Conservation (phyloP, 192 early-diverging fungal species). For the Chytriomyces confervae region DNA sequence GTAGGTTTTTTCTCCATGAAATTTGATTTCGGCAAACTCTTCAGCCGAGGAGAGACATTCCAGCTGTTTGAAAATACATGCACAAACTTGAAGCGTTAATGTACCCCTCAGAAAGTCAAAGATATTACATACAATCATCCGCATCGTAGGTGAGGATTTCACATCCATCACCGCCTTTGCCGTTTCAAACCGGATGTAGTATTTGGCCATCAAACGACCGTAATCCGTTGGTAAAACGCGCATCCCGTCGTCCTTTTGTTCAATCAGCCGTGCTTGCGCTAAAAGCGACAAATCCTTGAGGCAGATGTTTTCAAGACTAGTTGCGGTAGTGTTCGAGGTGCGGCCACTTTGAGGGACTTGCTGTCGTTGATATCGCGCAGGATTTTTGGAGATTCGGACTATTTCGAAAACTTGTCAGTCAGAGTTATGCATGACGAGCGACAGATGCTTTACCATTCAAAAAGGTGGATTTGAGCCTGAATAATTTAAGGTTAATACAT, state of each 20-base stretch:
- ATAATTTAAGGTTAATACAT: conserved; percentile 29
- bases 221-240: conserved; percentile 50
- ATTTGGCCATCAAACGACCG: conserved; percentile 54
- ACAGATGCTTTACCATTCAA: conserved; percentile 47
- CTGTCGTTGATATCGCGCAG: conserved; percentile 44
- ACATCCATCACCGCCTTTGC: conserved; percentile 25
- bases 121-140: conserved; percentile 15
- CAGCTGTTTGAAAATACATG: conserved; percentile 34
- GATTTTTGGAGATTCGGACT: conserved; percentile 62
- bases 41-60: conserved; percentile 49
- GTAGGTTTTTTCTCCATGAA: conserved; percentile 48
- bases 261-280: conserved; percentile 28
- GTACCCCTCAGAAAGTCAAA: conserved; percentile 14
- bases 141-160: conserved; percentile 2
- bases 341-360: conserved; percentile 31
- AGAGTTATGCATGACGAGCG: background rate
- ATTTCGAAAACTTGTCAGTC: background rate
- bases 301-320: conserved; percentile 50
- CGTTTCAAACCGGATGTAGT: conserved; percentile 52
- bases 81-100: conserved; percentile 6
- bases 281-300: conserved; percentile 53
- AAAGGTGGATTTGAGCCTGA: conserved; percentile 61
- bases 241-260: conserved; percentile 21
- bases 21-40: conserved; percentile 55
- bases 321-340: conserved; percentile 28